These are phyloP conservation scores for Ambrosiella cleistominuta DNA, from an alignment of 2,329 filamentous ascomycete species.

Conservation along the genomic window DNA sequence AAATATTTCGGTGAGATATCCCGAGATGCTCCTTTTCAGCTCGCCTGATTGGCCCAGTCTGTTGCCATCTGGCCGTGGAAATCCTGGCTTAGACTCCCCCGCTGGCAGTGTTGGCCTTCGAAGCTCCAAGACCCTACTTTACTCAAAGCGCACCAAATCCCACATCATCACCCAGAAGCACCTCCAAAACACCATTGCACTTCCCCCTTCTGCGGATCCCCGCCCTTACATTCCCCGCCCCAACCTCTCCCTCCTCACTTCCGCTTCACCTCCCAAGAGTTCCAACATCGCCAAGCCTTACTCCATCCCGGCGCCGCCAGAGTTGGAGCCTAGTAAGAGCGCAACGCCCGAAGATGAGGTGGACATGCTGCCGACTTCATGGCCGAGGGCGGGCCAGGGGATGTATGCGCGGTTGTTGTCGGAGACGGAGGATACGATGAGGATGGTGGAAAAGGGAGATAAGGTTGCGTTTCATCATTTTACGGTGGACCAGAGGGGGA, in stretches of 20 bases:
- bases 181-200: conserved; percentile 9
- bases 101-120: not conserved
- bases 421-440: conserved; percentile 22
- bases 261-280: too few relatives aligned
- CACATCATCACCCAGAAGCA: conserved; percentile 5
- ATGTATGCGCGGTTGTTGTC: conserved; percentile 23
- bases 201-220: conserved; percentile 2
- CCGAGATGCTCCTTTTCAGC: conserved; percentile 26
- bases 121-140: not conserved
- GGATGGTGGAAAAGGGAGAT: conserved; percentile 24
- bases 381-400: conserved; percentile 24
- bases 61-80: not conserved
- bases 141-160: conserved; percentile 1
- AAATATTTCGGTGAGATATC: conserved; percentile 26
- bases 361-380: conserved; percentile 23
- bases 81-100: not conserved
- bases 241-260: not conserved
- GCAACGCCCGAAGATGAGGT: conserved; percentile 18
- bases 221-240: conserved; percentile 9
- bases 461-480: conserved; percentile 29
- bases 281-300: too few relatives aligned
- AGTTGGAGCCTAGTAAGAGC: conserved; percentile 6
- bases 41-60: conserved; percentile 24
- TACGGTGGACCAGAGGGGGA: conserved; percentile 19
- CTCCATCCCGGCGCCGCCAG: conserved; percentile 4